These are phyloP conservation scores for Neolentinus lepideus DNA, from an alignment of 1,284 basidiomycete genomes.

Conservation along the genomic window DNA sequence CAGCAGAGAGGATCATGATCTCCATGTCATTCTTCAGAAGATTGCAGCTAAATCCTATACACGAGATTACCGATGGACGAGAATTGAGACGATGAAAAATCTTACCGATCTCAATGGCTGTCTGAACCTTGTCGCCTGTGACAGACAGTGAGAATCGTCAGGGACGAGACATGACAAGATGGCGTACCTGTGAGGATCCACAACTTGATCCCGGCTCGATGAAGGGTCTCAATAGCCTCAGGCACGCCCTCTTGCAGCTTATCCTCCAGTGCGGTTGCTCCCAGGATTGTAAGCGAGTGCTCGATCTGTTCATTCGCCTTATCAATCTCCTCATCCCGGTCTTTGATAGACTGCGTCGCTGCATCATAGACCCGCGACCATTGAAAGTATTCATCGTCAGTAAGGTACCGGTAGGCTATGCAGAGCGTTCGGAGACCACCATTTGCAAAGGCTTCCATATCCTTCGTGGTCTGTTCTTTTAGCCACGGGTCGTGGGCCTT, in stretches of 20 bases:
- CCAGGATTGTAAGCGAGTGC: constrained; percentile 75
- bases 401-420: constrained; percentile 77
- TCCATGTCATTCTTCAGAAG: constrained; percentile 90
- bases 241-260: constrained; percentile 97
- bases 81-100: not conserved
- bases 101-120: constrained; percentile 88
- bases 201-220: constrained; percentile 92
- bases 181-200: constrained; percentile 85
- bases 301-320: constrained; percentile 84
- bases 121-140: constrained; percentile 92
- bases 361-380: constrained; percentile 85
- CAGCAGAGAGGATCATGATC: constrained; percentile 93
- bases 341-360: constrained; percentile 67
- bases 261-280: constrained; percentile 94
- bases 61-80: constrained; percentile 1
- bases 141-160: constrained; percentile 7
- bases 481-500: constrained; percentile 67
- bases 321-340: constrained; percentile 89
- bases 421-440: constrained; percentile 89
- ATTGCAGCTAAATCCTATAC: constrained; percentile 78
- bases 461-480: constrained; percentile 74
- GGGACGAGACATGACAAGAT: constrained; percentile 4
- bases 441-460: constrained; percentile 94
- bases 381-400: constrained; percentile 76
- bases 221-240: constrained; percentile 89